phyloP scores from a whole-genome alignment of 2,329 filamentous ascomycete genomes.

The Diplodia corticola region DNA sequence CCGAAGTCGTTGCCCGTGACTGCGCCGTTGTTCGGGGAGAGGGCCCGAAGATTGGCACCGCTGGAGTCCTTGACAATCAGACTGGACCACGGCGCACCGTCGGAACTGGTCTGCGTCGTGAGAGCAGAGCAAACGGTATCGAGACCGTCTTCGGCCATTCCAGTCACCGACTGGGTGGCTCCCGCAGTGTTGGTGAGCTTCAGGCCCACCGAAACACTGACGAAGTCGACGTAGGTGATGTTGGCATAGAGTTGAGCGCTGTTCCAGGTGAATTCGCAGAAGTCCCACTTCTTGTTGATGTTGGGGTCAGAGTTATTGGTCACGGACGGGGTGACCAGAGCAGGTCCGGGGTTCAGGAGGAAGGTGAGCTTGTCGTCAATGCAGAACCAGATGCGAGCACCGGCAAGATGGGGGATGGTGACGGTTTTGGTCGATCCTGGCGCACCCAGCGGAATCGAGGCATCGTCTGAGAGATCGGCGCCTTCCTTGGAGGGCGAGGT shows the following conservation, averaged over 20 bases:
- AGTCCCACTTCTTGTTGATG: conserved; percentile 47
- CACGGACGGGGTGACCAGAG: conserved; percentile 72
- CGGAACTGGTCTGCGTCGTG: conserved; percentile 54
- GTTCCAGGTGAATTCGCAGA: conserved; percentile 52
- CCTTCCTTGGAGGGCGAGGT: conserved; percentile 55
- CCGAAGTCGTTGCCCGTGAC: conserved; percentile 51
- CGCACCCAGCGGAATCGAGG: conserved; percentile 63
- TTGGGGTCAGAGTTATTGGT: conserved; percentile 60
- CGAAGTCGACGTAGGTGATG: conserved; percentile 75
- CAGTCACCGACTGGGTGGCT: conserved; percentile 50
- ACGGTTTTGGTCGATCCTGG: conserved; percentile 61
- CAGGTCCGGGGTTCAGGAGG: conserved; percentile 68
- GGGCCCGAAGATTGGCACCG: conserved; percentile 43
- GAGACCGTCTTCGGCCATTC: conserved; percentile 60
- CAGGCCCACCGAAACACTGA: conserved; percentile 54
- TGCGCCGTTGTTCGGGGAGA: conserved; percentile 49
- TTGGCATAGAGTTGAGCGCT: conserved; percentile 51
- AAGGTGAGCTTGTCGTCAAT: conserved; percentile 64
- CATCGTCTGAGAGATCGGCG: conserved; percentile 56
- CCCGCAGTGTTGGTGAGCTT: conserved; percentile 42
- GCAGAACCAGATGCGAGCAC: conserved; percentile 72
- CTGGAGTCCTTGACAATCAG: conserved; percentile 50
- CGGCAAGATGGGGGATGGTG: conserved; percentile 68
- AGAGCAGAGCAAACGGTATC: conserved; percentile 57
- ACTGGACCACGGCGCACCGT: conserved; percentile 61